Conservation (phyloP, 129 eudicot species). For the Escallonia herrerae region DNA sequence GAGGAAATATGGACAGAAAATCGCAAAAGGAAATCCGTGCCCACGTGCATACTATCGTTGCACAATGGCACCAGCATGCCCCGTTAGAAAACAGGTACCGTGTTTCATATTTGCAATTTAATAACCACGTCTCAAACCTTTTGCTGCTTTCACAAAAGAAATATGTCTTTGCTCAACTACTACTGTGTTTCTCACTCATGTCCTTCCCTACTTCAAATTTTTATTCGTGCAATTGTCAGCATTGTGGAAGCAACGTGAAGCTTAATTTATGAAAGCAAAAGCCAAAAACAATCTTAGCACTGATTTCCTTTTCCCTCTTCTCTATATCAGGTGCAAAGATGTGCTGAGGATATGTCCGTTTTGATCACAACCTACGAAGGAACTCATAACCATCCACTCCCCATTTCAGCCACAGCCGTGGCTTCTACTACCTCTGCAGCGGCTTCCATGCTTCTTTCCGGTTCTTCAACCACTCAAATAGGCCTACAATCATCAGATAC, state of each 20-base stretch:
- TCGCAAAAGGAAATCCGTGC: conserved; percentile 87
- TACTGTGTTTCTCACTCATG: background rate
- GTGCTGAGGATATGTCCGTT: conserved; percentile 66
- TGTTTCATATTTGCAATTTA: background rate
- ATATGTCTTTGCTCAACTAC: too few relatives aligned
- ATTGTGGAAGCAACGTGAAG: too few relatives aligned
- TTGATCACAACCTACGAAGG: conserved; percentile 86
- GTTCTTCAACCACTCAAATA: conserved; percentile 60
- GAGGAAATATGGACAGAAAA: conserved; percentile 93
- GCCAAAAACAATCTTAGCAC: background rate
- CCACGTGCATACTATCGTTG: conserved; percentile 92
- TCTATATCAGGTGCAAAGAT: conserved; percentile 65
- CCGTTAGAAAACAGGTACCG: conserved; percentile 79
- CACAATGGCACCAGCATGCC: conserved; percentile 73
- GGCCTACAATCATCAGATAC: conserved; percentile 26
- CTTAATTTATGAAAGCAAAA: too few relatives aligned
- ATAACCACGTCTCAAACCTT: background rate
- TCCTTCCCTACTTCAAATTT: background rate
- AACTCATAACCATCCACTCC: conserved; percentile 67
- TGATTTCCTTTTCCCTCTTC: background rate
- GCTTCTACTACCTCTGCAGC: conserved; percentile 90
- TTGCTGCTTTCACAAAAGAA: too few relatives aligned
- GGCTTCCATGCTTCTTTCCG: conserved; percentile 76
- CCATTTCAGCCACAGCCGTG: conserved; percentile 81
- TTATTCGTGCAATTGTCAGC: background rate